These are phyloP conservation scores for Suillus paluster DNA, from an alignment of 768 basidiomycete genomes.

Conservation along the genomic window DNA sequence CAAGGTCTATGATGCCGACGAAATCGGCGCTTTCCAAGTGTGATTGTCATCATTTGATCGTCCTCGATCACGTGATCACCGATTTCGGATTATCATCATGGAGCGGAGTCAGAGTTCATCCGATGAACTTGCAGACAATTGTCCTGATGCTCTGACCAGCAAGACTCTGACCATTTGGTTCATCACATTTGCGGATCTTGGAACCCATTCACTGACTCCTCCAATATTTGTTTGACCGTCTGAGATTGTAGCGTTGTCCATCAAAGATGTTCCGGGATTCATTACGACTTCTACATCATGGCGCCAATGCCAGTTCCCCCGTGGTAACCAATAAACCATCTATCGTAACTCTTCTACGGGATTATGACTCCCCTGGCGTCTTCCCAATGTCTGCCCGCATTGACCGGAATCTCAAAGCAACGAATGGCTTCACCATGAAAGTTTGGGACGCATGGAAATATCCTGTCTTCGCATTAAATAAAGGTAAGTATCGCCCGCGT, in stretches of 20 bases:
- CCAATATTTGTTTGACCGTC: background rate
- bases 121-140: too few species aligned
- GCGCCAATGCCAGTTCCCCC: slow-evolving; percentile 19
- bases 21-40: background rate
- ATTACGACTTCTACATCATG: slow-evolving; percentile 21
- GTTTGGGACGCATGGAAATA: slow-evolving; percentile 78
- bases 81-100: slow-evolving; percentile 4
- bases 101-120: too few species aligned
- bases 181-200: background rate
- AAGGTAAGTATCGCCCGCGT: slow-evolving; percentile 49
- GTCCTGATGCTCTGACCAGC: too few species aligned
- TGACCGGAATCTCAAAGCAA: slow-evolving; percentile 65
- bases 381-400: slow-evolving; percentile 77
- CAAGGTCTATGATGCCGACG: background rate
- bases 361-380: slow-evolving; percentile 71
- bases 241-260: background rate
- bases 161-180: too few species aligned
- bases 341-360: slow-evolving; percentile 32
- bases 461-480: slow-evolving; percentile 63
- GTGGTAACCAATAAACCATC: slow-evolving; percentile 18
- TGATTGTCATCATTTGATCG: background rate
- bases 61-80: background rate
- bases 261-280: slow-evolving; percentile 31
- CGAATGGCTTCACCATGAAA: slow-evolving; percentile 56
- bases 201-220: background rate